These are phyloP conservation scores for Lodderomyces parapsilosis DNA, from an alignment of 1,139 yeast genomes.

Conservation along the genomic window DNA sequence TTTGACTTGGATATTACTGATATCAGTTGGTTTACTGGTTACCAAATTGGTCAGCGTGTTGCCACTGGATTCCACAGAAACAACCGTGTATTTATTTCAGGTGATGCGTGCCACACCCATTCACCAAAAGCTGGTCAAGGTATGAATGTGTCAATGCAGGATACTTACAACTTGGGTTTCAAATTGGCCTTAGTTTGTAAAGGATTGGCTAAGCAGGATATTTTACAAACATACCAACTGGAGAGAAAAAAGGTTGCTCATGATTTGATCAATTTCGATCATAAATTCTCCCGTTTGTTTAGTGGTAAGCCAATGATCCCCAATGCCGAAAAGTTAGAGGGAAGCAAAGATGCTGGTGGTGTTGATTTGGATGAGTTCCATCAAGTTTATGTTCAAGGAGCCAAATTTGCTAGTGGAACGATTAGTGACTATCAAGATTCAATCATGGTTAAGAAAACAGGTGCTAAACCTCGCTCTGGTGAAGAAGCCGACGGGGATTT, in stretches of 20 bases:
- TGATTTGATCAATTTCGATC: constrained; percentile 32
- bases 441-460: constrained; percentile 11
- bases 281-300: constrained; percentile 29
- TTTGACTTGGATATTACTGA: constrained; percentile 27
- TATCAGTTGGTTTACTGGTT: constrained; percentile 32
- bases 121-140: constrained; percentile 43
- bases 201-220: constrained; percentile 20
- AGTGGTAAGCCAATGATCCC: constrained; percentile 26
- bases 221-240: constrained; percentile 27
- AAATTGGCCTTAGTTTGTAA: constrained; percentile 32
- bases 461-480: constrained; percentile 4
- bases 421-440: constrained; percentile 27
- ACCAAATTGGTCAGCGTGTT: constrained; percentile 37
- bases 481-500: constrained; percentile 8
- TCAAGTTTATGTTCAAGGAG: constrained; percentile 24
- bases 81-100: constrained; percentile 31
- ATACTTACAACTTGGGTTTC: constrained; percentile 36
- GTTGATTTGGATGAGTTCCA: constrained; percentile 29
- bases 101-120: constrained; percentile 41
- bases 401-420: constrained; percentile 32
- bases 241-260: constrained; percentile 32
- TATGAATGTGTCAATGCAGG: constrained; percentile 31
- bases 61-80: constrained; percentile 21
- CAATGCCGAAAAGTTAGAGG: constrained; percentile 15
- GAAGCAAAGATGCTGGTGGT: constrained; percentile 13